Base-by-base conservation (phyloP, 208 protist species). In the Trypanosoma avium region DNA sequence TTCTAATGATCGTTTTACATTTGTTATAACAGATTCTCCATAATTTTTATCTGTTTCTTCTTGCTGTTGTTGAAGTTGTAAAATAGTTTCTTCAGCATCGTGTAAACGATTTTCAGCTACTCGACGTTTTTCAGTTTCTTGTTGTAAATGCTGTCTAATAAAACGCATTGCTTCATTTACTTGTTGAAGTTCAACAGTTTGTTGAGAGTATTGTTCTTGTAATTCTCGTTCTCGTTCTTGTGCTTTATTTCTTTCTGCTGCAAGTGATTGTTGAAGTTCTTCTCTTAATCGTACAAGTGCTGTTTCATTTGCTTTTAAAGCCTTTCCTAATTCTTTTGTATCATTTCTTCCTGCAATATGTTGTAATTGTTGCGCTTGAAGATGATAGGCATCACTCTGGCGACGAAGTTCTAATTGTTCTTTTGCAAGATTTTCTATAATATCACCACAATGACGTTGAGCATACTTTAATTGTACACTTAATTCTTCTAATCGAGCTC, bases 1-100 rank as follows among this genome's bases (percentile, higher is more conserved):
- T 19, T 65, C 58, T 24, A 86, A 27, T 22, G 54, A 50, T 8
- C 71, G 70, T 15, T 75, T 67, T 49, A 89, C 54, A 24, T 85
- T 67, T 22, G 67, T 61, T 9, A 38, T 19, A 2, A 35, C 17
- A 8, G 29, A 10, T 1, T 32, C 47, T 6, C 40, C 13, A n/a
- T n/a, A n/a, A n/a, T n/a, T n/a, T n/a, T n/a, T n/a, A n/a, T n/a
- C n/a, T n/a, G n/a, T n/a, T n/a, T n/a, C n/a, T n/a, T n/a, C n/a
- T n/a, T n/a, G n/a, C 1, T 49, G 13, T 22, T 21, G 4, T 30
- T 42, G 30, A n/a, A 21, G 22, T 19, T 54, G 27, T 24, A 21
- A 29, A 2, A 35, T 5, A 3, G 42, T n/a, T 12, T 42, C 35
- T 26, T 48, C 52, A 33, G 24, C 33, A n/a, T 47, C 52, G 29